These are phyloP conservation scores for Acanthamoeba triangularis DNA, from an alignment of 208 protist genomes.

Conservation along the genomic window DNA sequence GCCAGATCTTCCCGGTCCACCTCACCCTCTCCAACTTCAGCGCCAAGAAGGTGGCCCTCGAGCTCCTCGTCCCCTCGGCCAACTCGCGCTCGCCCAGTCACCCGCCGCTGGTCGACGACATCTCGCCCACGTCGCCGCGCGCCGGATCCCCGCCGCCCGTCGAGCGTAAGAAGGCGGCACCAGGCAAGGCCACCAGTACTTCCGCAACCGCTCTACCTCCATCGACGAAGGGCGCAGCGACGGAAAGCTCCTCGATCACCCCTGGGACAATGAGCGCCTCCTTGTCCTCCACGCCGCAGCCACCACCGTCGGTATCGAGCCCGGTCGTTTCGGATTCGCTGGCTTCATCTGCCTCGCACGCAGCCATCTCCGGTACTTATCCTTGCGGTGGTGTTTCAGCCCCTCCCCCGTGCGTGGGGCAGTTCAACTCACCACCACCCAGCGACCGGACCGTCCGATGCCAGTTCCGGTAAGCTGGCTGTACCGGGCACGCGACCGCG, in stretches of 20 bases:
- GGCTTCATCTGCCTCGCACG: background rate
- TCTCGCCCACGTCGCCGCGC: slow-evolving; percentile 27
- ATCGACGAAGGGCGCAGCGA: background rate
- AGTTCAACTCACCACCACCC: background rate
- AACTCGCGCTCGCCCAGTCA: slow-evolving; percentile 30
- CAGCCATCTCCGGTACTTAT: background rate
- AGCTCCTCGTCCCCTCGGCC: slow-evolving; percentile 34
- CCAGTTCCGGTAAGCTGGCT: background rate
- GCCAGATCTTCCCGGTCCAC: slow-evolving; percentile 52
- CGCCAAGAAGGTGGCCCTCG: slow-evolving; percentile 18
- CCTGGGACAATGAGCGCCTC: background rate
- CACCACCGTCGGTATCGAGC: background rate
- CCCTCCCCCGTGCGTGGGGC: too few relatives aligned
- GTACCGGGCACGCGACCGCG: background rate
- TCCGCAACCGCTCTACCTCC: background rate
- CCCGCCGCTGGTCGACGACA: slow-evolving; percentile 34
- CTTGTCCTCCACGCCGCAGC: background rate
- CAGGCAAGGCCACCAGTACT: background rate
- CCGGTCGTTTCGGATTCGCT: background rate
- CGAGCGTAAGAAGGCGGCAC: slow-evolving; percentile 21
- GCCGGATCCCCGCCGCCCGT: background rate
- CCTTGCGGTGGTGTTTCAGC: too few relatives aligned
- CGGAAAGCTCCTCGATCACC: background rate
- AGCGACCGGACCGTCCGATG: background rate
- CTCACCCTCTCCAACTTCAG: slow-evolving; percentile 48